Base-by-base conservation (phyloP, 139 green algal genomes). In the Trebouxia sp. region DNA sequence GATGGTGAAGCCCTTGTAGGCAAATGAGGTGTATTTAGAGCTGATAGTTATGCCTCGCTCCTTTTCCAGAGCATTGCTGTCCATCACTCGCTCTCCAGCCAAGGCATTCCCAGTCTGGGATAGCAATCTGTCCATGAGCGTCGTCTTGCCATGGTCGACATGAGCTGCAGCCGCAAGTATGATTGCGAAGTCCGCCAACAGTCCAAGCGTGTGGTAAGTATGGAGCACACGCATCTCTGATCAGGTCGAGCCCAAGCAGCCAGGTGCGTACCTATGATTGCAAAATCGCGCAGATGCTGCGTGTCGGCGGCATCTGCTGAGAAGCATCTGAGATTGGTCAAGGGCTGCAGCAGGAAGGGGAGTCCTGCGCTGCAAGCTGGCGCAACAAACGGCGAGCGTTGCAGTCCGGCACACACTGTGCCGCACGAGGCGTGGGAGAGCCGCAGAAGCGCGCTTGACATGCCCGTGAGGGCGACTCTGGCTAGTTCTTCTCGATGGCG, bases 71-170 rank as follows among this genome's bases (percentile, higher is more conserved):
- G 81, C 79, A 50, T 91, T 94, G 83, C 76, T 90, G 89, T 98
- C 94, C 89, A 97, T 96, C 41, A 89, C 76, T 37, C 89, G 84
- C n/a, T 94, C 90, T 28, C 83, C 81, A n/a, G 38, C 78, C 35
- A 91, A 70, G 0, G 81, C 41, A 10, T 53, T 70, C 47, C 88
- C 89, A 32, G 82, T 89, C 41, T 91, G 85, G 22, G 83, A 75
- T 43, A 97, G 84, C 80, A 97, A 84, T 20, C 85, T 42, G 80
- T 96, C 92, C 79, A 95, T 88, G 22, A 97, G 87, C 0, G 94
- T 97, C 1, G 94, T 98, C 89, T 98, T 98, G 74, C 95, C 95
- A 83, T 98, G 94, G 76, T 98, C 94, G 66, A 98, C 92, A 80
- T 98, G 94, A 0, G 94, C 90, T 86, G 81, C 84, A 80, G 24